phyloP scores from a whole-genome alignment of 2,329 filamentous ascomycete genomes.

The Colletotrichum eremochloae region DNA sequence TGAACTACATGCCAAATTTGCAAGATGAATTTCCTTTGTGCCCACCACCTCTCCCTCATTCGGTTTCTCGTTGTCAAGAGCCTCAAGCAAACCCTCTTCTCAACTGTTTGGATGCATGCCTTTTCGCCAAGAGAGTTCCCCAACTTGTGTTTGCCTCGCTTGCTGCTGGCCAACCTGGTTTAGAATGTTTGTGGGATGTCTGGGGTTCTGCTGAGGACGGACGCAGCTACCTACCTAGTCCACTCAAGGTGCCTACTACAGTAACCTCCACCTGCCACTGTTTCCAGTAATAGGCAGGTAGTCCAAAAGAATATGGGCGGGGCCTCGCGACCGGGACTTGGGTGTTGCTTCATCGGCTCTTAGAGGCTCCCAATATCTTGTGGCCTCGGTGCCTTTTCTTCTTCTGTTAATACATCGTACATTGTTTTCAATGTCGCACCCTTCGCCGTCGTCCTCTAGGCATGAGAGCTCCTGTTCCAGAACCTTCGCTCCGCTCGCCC shows the following conservation, averaged over 20 bases:
- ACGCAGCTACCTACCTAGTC: neutral
- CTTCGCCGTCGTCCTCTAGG: neutral
- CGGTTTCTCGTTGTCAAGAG: no score
- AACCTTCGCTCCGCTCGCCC: neutral
- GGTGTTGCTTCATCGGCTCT: neutral
- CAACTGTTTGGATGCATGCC: neutral
- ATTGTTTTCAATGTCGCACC: neutral
- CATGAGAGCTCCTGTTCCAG: neutral
- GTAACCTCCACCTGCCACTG: neutral
- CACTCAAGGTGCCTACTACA: neutral
- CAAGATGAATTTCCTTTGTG: neutral
- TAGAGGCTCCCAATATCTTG: neutral
- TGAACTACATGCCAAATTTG: conserved; percentile 1
- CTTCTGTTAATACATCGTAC: no score
- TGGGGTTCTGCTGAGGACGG: neutral
- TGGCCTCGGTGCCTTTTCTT: neutral
- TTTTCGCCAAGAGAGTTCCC: neutral
- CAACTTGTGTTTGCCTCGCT: neutral
- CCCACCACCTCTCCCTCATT: neutral
- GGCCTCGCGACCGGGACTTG: conserved; percentile 4
- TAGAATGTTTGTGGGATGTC: neutral
- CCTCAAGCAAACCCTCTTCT: neutral
- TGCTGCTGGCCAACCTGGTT: neutral
- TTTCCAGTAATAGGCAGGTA: neutral
- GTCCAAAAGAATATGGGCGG: neutral